Conservation (phyloP, 371 early-diverging fungal species). For the Mucor velutinosus region DNA sequence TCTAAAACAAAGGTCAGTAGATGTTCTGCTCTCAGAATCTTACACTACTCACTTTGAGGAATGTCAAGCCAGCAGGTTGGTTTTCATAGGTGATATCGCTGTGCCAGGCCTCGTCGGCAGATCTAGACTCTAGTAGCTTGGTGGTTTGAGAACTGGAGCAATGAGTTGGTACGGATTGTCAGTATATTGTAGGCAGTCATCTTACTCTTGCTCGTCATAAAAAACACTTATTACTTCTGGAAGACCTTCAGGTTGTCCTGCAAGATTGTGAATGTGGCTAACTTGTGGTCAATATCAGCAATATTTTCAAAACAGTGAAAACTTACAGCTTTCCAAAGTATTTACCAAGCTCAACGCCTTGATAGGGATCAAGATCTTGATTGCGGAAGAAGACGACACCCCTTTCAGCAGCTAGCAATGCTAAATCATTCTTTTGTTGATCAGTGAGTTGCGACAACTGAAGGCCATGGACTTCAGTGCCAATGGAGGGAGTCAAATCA, state of each 20-base stretch:
- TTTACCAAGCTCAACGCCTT: conserved; percentile 52
- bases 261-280: conserved; percentile 17
- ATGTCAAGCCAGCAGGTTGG: conserved; percentile 59
- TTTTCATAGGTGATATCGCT: conserved; percentile 65
- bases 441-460: conserved; percentile 52
- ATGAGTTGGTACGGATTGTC: not conserved
- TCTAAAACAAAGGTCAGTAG: not conserved
- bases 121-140: not conserved
- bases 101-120: conserved; percentile 44
- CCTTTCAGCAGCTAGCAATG: conserved; percentile 57
- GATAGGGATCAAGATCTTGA: conserved; percentile 55
- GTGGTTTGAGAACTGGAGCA: not conserved
- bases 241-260: conserved; percentile 12
- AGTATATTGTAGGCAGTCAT: not conserved
- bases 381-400: conserved; percentile 67
- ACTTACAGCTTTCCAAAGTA: conserved; percentile 40
- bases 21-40: too few relatives aligned
- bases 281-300: not conserved
- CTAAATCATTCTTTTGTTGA: conserved; percentile 57
- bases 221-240: conserved; percentile 16
- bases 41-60: conserved; percentile 31
- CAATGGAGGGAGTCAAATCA: conserved; percentile 56
- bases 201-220: conserved; percentile 20
- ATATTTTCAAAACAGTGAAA: too few relatives aligned
- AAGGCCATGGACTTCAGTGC: conserved; percentile 61